phyloP scores from a whole-genome alignment of 2,329 filamentous ascomycete species.

The Fusarium sp. region DNA sequence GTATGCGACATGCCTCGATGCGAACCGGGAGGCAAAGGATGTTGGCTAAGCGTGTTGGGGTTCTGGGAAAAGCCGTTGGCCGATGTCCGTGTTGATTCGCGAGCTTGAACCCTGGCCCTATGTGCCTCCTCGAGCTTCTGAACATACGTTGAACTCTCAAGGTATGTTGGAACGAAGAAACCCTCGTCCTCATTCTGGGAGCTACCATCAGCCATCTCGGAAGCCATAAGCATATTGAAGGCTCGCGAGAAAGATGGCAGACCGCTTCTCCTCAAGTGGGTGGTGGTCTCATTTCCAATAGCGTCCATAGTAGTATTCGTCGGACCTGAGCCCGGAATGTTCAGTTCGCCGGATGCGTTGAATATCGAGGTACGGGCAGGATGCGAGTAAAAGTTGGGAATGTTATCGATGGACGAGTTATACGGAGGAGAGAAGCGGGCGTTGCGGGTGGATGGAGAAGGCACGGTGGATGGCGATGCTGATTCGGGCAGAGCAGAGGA shows the following conservation, averaged over 20 bases:
- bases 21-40: slow-evolving; percentile 60
- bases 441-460: slow-evolving; percentile 40
- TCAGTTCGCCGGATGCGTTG: slow-evolving; percentile 62
- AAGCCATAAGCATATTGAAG: slow-evolving; percentile 65
- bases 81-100: slow-evolving; percentile 58
- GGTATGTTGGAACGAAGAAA: slow-evolving; percentile 90
- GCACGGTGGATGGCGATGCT: slow-evolving; percentile 39
- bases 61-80: slow-evolving; percentile 53
- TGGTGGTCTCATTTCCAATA: slow-evolving; percentile 51
- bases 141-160: slow-evolving; percentile 83
- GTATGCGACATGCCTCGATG: slow-evolving; percentile 88
- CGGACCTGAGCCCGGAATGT: slow-evolving; percentile 34
- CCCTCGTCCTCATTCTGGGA: slow-evolving; percentile 53
- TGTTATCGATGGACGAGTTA: slow-evolving; percentile 29
- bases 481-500: slow-evolving; percentile 44
- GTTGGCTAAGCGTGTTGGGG: slow-evolving; percentile 64
- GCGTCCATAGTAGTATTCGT: slow-evolving; percentile 52
- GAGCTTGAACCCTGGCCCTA: slow-evolving; percentile 69
- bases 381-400: slow-evolving; percentile 50
- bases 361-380: slow-evolving; percentile 61
- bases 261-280: slow-evolving; percentile 48
- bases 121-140: slow-evolving; percentile 81
- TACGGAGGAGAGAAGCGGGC: slow-evolving; percentile 35
- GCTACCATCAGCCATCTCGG: slow-evolving; percentile 49
- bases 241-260: slow-evolving; percentile 67